Evolutionary conservation across 441 rosid species (phyloP), one percentile per base, ranked within the genome.

Genomic region (Pelargonium fulgidum): DNA sequence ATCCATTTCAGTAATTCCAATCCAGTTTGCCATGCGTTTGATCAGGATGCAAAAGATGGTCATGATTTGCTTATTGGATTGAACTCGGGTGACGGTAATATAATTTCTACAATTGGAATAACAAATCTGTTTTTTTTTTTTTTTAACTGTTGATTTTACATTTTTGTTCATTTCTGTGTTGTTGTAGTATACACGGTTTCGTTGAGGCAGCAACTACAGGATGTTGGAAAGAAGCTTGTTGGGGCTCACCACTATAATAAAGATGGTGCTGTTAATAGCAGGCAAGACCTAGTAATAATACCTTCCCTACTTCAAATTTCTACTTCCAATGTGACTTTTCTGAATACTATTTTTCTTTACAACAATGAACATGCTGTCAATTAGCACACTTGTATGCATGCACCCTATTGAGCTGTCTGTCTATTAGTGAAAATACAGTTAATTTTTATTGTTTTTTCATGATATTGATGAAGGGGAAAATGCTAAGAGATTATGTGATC

Each of bases 131-230:
- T 29, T 29, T 29, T 29, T 4, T 26, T 24, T 71, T 67, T 22
- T 70, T 67, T 13, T 12, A 54, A 70, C 10, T 63, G 66, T 73
- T 29, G 36, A 29, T 29, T 29, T 29, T 29, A 29, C 36, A 29
- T 29, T 29, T 29, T 29, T 0, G 3, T 29, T 29, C 36, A 29
- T 29, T 29, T 29, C 36, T 29, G 36, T 3, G 36, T 29, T 79
- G 58, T 80, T 86, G 90, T 79, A 94, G 96, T 90, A 62, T 90
- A 85, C 81, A 81, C 96, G 1, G 97, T 90, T 78, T 94, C 97
- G 64, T 77, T 95, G 81, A 89, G 98, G 80, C 99, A 90, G 70
- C 99, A 94, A 82, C 83, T 94, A 69, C 98, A 89, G 84, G 99
- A 94, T 76, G 84, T 86, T 56, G 90, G 94, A 69, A 94, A 94